These are phyloP conservation scores for Chimonanthus salicifolius DNA, from an alignment of 164 flowering plant species.

Conservation along the genomic window DNA sequence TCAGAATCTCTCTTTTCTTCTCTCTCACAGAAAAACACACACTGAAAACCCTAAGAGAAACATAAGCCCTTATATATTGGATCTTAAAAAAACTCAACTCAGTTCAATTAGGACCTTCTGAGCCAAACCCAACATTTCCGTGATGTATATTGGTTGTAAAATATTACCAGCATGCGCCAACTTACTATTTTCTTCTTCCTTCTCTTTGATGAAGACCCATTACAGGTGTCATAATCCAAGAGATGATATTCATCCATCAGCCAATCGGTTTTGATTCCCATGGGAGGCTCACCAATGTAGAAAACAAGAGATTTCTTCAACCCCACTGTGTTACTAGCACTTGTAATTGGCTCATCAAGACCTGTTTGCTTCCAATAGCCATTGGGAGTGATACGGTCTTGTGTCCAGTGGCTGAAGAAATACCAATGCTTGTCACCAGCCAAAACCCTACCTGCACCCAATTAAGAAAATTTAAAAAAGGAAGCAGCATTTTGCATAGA, in stretches of 20 bases:
- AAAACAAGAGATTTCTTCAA: slow-evolving; percentile 41
- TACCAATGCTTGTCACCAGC: slow-evolving; percentile 67
- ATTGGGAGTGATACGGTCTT: slow-evolving; percentile 36
- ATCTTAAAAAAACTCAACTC: too few relatives aligned
- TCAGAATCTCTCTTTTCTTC: too few relatives aligned
- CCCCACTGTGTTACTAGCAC: slow-evolving; percentile 31
- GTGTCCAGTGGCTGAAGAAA: slow-evolving; percentile 58
- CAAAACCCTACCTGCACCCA: slow-evolving; percentile 61
- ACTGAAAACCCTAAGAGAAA: too few relatives aligned
- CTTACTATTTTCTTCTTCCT: slow-evolving; percentile 33
- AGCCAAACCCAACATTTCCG: not conserved
- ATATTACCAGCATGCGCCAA: not conserved
- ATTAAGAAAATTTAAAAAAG: not conserved
- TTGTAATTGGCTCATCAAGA: slow-evolving; percentile 47
- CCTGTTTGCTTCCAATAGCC: slow-evolving; percentile 72
- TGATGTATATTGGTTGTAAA: not conserved
- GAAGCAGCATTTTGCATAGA: not conserved
- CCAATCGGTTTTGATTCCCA: slow-evolving; percentile 49
- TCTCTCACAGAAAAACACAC: too few relatives aligned
- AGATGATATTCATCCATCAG: slow-evolving; percentile 57
- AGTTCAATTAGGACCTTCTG: too few relatives aligned
- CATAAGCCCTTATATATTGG: too few relatives aligned
- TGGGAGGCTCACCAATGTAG: slow-evolving; percentile 35
- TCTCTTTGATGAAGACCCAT: slow-evolving; percentile 37
- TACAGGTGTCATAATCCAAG: slow-evolving; percentile 24